Base-by-base conservation (phyloP, 352 stramenopile genomes). In the Globisporangium yorkense region DNA sequence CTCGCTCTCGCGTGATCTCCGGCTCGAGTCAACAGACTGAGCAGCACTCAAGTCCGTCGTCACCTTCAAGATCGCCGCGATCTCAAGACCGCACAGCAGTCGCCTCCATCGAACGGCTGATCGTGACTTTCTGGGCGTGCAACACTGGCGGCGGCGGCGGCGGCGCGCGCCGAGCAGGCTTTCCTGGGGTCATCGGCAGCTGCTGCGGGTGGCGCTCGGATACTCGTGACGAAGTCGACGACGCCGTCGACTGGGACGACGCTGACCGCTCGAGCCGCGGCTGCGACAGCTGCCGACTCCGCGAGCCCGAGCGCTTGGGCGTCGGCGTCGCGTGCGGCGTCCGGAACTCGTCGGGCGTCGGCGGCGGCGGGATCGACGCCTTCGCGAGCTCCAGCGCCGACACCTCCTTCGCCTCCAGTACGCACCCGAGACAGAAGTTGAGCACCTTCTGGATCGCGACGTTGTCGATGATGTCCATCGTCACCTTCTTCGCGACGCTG, bases 401-500 rank as follows among this genome's bases (percentile, higher is more conserved):
- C 20, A 64, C 31, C 27, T 79, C 61, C 51, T 83, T 86, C 24
- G 73, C 72, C 57, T 79, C 63, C 10, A 84, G 54, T 1, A 87
- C 33, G 49, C 75, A 86, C 15, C 33, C 59, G 31, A 82, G 54
- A 21, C 75, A 88, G 54, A 85, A 88, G 9, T 66, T 65, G 41
- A 87, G 56, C 18, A 69, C 18, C 3, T 64, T 63, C 31, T 85
- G 72, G 10, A 76, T 65, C 41, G 57, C 48, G 1, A 55, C 63
- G 37, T 72, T 64, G 6, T 47, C 16, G 1, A 67, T 66, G 12
- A 86, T 62, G 51, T 88, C 72, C n/a, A 88, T 54, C 2, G 74
- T 75, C 51, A 86, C 72, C 18, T 79, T 78, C 59, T 87, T 87
- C 24, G 75, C 39, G 4, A 87, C 67, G 12, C 62, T 76, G 56